Percentiles rank a stretch among this genome's conserved stretches.
These are phyloP conservation scores for Senna tora DNA, from an alignment of 306 rosid genomes.

Conservation along the genomic window DNA sequence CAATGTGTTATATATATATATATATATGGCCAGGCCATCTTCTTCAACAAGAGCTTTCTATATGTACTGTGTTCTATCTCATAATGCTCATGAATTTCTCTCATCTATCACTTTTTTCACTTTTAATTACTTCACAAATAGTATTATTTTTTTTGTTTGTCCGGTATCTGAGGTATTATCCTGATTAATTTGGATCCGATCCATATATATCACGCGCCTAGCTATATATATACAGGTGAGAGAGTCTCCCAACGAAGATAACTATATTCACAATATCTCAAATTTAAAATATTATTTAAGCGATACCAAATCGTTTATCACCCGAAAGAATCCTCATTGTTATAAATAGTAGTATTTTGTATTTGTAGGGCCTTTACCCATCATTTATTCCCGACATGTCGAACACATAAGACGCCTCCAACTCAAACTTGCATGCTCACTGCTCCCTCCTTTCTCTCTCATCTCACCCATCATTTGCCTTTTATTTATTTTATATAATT, in stretches of 20 bases:
- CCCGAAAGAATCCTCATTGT: no score
- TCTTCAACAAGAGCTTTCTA: neutral
- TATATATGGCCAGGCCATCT: no score
- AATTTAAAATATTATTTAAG: no score
- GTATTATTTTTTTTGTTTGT: neutral
- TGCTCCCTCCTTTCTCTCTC: neutral
- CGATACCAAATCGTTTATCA: no score
- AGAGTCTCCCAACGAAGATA: no score
- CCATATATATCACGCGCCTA: no score
- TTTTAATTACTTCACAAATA: conserved; percentile 4
- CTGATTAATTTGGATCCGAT: no score
- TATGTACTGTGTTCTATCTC: neutral
- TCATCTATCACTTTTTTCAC: neutral
- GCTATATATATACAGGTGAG: no score
- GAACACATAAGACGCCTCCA: conserved; percentile 31
- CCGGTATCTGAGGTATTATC: no score
- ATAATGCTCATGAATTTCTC: neutral
- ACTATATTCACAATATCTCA: no score
- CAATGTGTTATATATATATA: neutral
- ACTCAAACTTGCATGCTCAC: neutral
- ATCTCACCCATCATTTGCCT: conserved; percentile 7
- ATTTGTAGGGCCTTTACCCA: conserved; percentile 41
- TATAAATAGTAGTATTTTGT: no score
- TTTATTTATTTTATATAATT: neutral
- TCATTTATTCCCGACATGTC: conserved; percentile 43